A percentile compares a stretch with the other conserved stretches of the same genome.
These are phyloP conservation scores for Klebsormidium nitens DNA, from an alignment of 139 green algal species.

Conservation along the genomic window DNA sequence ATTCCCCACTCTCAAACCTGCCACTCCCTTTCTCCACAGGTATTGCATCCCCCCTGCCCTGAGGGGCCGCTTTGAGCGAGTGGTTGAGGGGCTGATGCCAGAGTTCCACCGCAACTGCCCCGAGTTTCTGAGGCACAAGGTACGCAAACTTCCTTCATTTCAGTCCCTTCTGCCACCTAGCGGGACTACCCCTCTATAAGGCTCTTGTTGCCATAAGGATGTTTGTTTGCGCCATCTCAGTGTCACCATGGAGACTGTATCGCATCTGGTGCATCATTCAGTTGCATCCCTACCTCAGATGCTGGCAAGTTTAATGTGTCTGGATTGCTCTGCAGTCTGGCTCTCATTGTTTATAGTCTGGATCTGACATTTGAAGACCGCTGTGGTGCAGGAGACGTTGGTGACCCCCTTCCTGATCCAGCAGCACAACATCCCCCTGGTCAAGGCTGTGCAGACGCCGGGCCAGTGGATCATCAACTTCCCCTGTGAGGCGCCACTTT, in stretches of 20 bases:
- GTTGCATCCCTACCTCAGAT: no score
- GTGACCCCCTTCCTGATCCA: constrained; percentile 55
- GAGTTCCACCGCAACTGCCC: constrained; percentile 50
- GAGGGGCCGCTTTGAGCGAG: constrained; percentile 60
- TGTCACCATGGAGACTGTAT: no score
- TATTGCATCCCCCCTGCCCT: constrained; percentile 69
- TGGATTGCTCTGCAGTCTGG: no score
- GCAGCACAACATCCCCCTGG: constrained; percentile 45
- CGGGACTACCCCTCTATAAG: no score
- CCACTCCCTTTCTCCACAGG: constrained; percentile 20
- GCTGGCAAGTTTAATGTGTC: no score
- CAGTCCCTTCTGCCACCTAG: no score
- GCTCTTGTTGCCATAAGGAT: no score
- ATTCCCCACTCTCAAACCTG: background rate
- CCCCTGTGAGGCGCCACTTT: constrained; percentile 50
- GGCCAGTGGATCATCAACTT: constrained; percentile 79
- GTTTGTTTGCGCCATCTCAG: no score
- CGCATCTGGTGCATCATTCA: no score
- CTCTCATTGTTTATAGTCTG: no score
- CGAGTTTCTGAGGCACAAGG: constrained; percentile 74
- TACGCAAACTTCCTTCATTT: constrained; percentile 20
- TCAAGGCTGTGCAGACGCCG: constrained; percentile 50
- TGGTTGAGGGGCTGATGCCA: constrained; percentile 52
- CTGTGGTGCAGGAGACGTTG: constrained; percentile 53
- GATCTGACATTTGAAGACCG: no score